Percentiles rank a stretch among this genome's conserved stretches.
phyloP scores from a whole-genome alignment of 805 yeast genomes.

The Blastobotrys americana region DNA sequence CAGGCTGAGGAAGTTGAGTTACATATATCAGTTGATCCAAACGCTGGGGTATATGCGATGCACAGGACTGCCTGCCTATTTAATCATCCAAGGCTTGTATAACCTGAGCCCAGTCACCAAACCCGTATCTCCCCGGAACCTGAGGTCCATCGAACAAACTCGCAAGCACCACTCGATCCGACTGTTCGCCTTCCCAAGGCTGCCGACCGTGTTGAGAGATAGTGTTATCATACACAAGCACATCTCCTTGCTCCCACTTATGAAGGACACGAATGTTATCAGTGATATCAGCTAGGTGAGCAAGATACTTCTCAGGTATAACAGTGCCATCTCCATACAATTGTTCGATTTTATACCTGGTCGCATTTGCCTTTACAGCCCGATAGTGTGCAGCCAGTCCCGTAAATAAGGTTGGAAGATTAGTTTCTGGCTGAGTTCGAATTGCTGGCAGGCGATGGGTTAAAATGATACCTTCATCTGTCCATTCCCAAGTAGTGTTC shows the following conservation, averaged over 20 bases:
- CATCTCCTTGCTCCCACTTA: constrained; percentile 11
- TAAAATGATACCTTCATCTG: constrained; percentile 8
- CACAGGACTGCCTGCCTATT: background rate
- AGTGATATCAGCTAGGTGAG: constrained; percentile 1
- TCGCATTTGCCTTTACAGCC: background rate
- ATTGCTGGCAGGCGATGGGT: constrained; percentile 8
- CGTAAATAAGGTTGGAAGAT: constrained; percentile 9
- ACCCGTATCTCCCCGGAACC: background rate
- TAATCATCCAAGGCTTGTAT: background rate
- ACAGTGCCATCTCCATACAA: constrained; percentile 11
- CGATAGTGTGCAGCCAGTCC: constrained; percentile 7
- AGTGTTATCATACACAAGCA: constrained; percentile 8
- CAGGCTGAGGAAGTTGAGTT: no score
- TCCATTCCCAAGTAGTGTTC: constrained; percentile 9
- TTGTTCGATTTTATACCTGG: constrained; percentile 5
- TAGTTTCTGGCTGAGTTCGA: constrained; percentile 8
- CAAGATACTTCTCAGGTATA: constrained; percentile 8
- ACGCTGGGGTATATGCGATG: no score
- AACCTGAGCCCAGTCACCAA: background rate
- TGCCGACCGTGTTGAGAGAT: constrained; percentile 8
- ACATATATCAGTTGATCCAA: no score
- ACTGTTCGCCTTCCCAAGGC: constrained; percentile 8
- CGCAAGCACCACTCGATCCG: constrained; percentile 9
- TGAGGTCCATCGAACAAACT: background rate
- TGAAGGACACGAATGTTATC: constrained; percentile 8